Base-by-base conservation (phyloP, 306 rosid species). In the Erythrophleum fordii region DNA sequence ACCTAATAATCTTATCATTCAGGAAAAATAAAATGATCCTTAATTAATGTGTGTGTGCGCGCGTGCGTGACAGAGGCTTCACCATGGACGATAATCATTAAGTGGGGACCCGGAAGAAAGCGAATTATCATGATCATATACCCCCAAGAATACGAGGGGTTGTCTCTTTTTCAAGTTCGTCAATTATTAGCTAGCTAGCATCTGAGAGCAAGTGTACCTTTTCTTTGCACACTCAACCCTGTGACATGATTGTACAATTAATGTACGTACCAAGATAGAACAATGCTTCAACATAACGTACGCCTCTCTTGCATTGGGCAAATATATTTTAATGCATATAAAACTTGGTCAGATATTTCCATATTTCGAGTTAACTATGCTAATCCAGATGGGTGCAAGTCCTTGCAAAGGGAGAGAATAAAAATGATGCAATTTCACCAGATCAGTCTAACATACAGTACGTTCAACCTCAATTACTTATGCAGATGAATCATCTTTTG, bases 161-260 rank as follows among this genome's bases (percentile, higher is more conserved):
- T 23, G 73, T 41, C 72, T 39, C 49, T 20, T 67, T 67, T 67
- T 67, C 31, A 39, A 37, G 31, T 37, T n/a, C 16, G 3, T 39
- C 35, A 41, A 68, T 68, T 41, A 68, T 68, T 68, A 41, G 53
- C 28, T 26, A 23, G 31, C 34, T 68, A 41, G 73, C 52, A 41
- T 58, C 31, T 58, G 35, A 31, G 17, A 37, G 51, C 39, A 20
- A 35, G 20, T 20, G 14, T 65, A 22, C 17, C 17, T 66, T 66
- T 66, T 65, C 12, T n/a, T n/a, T 34, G 46, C 28, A 37, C 49
- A 29, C 44, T 64, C 70, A 64, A 35, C 25, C 45, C 9, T 9
- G 49, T 37, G 48, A n/a, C 49, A 37, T 31, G 20, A 37, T 67
- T 10, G 51, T 20, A 67, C 49, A 20, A 39, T 37, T 58, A 58